Conservation (phyloP, 495 filamentous ascomycete species). For the Neurospora intermedia region DNA sequence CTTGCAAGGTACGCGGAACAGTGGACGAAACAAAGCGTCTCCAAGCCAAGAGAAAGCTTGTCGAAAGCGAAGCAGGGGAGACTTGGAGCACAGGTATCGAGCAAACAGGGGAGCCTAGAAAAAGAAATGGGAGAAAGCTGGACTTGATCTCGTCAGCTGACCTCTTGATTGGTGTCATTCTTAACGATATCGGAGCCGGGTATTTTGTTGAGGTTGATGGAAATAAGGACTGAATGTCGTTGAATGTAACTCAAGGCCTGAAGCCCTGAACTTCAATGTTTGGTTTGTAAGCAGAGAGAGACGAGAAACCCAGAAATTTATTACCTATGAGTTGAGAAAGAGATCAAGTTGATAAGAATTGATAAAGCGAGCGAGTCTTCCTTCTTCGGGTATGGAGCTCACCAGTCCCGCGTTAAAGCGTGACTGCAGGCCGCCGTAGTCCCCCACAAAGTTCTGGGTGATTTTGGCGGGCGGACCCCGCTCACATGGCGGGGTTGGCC, state of each 20-base stretch:
- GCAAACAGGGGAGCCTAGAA: neutral
- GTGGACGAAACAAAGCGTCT: neutral
- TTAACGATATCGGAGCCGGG: neutral
- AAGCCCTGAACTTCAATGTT: accelerated
- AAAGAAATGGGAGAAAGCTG: neutral
- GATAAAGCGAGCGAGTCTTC: neutral
- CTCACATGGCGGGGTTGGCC: neutral
- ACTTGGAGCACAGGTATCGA: neutral
- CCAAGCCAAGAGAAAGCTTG: neutral
- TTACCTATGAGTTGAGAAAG: neutral
- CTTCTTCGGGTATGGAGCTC: neutral
- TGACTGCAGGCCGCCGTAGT: neutral
- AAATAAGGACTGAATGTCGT: neutral
- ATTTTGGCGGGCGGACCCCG: neutral
- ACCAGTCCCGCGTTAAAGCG: neutral
- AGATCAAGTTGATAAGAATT: neutral
- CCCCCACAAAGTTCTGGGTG: neutral
- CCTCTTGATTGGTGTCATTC: neutral
- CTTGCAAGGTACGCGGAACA: neutral
- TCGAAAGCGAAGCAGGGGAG: neutral
- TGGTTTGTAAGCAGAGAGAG: neutral
- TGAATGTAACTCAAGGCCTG: neutral
- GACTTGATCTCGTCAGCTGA: neutral
- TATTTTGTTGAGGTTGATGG: neutral
- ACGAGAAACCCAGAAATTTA: neutral